A percentile compares a stretch with the other conserved stretches of the same genome.
Evolutionary conservation across 805 yeast genomes (phyloP).

Genomic region (Sugiyamaella americana): DNA sequence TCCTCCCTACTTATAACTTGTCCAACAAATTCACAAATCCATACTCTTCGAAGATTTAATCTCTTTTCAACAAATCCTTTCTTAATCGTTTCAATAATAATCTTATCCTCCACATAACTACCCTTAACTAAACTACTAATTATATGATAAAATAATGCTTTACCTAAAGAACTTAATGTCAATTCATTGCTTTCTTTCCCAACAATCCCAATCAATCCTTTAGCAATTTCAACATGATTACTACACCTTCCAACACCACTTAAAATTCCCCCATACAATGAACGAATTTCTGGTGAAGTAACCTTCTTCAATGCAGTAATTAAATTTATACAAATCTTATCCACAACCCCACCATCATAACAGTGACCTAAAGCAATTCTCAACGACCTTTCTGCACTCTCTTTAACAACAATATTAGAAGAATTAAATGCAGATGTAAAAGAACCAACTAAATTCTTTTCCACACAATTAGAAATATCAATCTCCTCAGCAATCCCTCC

Average conservation of each 20-base stretch:
- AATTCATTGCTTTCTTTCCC: conserved; percentile 72
- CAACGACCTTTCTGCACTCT: conserved; percentile 39
- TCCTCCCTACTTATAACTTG: conserved; percentile 20
- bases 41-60: conserved; percentile 52
- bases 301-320: conserved; percentile 53
- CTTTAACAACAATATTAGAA: conserved; percentile 59
- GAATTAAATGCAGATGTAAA: conserved; percentile 57
- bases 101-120: conserved; percentile 22
- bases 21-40: conserved; percentile 53
- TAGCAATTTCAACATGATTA: conserved; percentile 28
- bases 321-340: conserved; percentile 45
- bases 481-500: conserved; percentile 30
- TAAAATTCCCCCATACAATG: conserved; percentile 44
- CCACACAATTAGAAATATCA: conserved; percentile 39
- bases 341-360: conserved; percentile 26
- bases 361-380: conserved; percentile 27
- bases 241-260: conserved; percentile 23
- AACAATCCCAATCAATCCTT: conserved; percentile 48
- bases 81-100: conserved; percentile 33
- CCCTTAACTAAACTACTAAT: conserved; percentile 28
- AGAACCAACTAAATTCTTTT: conserved; percentile 45
- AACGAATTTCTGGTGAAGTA: conserved; percentile 61
- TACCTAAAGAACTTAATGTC: conserved; percentile 46
- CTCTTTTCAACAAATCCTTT: conserved; percentile 65
- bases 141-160: conserved; percentile 45